Base-by-base conservation (phyloP, 2,329 filamentous ascomycete genomes). In the Arthrinium phaeospermum region DNA sequence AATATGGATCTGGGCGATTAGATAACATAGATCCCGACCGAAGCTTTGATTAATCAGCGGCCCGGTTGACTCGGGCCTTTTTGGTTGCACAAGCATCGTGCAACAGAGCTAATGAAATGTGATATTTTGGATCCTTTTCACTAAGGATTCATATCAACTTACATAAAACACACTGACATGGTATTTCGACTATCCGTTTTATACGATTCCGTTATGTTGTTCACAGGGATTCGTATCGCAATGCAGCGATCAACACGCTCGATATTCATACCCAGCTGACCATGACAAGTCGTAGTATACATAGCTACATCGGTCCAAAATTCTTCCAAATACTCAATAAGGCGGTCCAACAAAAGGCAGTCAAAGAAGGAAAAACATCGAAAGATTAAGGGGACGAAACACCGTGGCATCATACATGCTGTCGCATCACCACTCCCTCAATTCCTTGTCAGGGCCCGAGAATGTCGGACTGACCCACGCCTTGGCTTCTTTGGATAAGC, bases 401-500 rank as follows among this genome's bases (percentile, higher is more conserved):
- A 41, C 19, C 5, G 19, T 8, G 7, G 16, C 53, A 19, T 34
- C 16, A 53, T 6, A 37, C 19, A 68, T 24, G 34, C 27, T 37
- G 8, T 37, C 13, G 24, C 30, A 46, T 49, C 85, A 94, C 92
- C 92, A 94, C 79, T 94, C 92, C 68, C 91, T 83, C 69, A 93
- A 85, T 72, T 89, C 87, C 0, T 91, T 91, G 74, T 91, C 92
- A 0, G 90, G 90, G 0, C 92, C 92, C 75, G 89, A 87, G 76
- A 94, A 94, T 4, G 88, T 91, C 30, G 91, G 90, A 70, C 85
- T 87, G 53, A 88, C 83, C 93, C 93, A 95, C 1, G 92, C 86
- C 74, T 87, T 85, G 0, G 90, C 88, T 69, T 87, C 86, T 72
- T 85, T 83, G 0, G 90, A 87, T 49, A 92, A 82, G 74, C 85